Evolutionary conservation across 2,329 filamentous ascomycete species (phyloP), one percentile per base, ranked within the genome.

Genomic region (Claviceps fusiformis): DNA sequence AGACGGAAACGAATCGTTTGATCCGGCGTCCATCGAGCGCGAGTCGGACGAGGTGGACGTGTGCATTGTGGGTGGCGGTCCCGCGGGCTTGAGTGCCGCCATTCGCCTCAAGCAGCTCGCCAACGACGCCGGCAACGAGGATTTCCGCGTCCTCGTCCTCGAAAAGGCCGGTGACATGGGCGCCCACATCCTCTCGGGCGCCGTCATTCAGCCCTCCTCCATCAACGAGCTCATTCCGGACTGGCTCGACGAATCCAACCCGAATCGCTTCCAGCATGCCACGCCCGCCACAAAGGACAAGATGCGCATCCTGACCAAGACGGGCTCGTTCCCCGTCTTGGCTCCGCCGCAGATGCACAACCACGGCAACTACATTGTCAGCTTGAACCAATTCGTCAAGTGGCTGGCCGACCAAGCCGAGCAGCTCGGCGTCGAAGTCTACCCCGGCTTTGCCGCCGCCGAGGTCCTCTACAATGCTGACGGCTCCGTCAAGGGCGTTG

Each of bases 401-500:
- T 98, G 93, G 93, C 77, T 98, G 2, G 91, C 89, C 51, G 93
- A 97, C 68, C 82, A 92, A 50, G 93, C 93, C n/a, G 93, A 98
- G 71, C 93, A 97, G 72, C 67, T 95, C 35, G 93, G 93, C 37
- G 93, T 98, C 33, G 93, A 98, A 71, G 82, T 98, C 13, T 98
- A 97, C 64, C 88, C 93, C 3, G 93, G 93, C 2, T 98, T 98
- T 64, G 91, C 93, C 15, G 93, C 91, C 3, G 89, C 89, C 31
- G 93, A 98, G 73, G 81, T 98, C 4, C 75, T 98, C 15, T 98
- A 96, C 71, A 81, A 83, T 61, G 64, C 82, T 3, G 92, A 96
- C 67, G 92, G 92, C 3, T 88, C 88, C 1, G 93, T 98, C 53
- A 85, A 85, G 70, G 93, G 93, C 60, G 92, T 98, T 45, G 93